Evolutionary conservation across 78 protist species (phyloP).

Genomic region (Dictyostelium purpureum): DNA sequence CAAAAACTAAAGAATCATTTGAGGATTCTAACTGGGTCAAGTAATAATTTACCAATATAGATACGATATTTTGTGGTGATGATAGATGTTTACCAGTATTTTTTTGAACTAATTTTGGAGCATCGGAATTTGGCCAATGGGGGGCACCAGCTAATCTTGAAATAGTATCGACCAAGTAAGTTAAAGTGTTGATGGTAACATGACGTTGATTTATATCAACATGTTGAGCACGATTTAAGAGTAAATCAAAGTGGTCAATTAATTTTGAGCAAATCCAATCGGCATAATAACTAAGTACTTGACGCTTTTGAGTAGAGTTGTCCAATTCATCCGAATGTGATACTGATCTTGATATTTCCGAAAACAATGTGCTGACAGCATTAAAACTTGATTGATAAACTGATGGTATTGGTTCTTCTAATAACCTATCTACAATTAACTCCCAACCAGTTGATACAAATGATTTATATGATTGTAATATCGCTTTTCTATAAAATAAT

Average conservation of each 20-base stretch:
- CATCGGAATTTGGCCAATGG: slow-evolving; percentile 40
- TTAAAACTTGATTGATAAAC: slow-evolving; percentile 47
- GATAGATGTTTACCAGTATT: background rate
- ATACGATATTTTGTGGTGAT: slow-evolving; percentile 59
- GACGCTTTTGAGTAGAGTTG: slow-evolving; percentile 22
- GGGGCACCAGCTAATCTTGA: slow-evolving; percentile 53
- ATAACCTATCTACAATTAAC: slow-evolving; percentile 27
- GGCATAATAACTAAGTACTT: background rate
- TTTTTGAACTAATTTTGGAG: background rate
- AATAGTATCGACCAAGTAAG: slow-evolving; percentile 62
- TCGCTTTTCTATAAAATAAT: slow-evolving; percentile 44
- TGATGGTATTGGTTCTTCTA: slow-evolving; percentile 34
- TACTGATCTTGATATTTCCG: slow-evolving; percentile 58
- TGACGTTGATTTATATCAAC: slow-evolving; percentile 50
- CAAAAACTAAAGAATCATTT: slow-evolving; percentile 53
- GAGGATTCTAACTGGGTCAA: slow-evolving; percentile 21
- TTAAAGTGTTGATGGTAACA: slow-evolving; percentile 48
- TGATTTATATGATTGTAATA: slow-evolving; percentile 8
- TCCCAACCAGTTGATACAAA: slow-evolving; percentile 74
- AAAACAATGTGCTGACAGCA: slow-evolving; percentile 34
- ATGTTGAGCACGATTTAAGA: slow-evolving; percentile 41
- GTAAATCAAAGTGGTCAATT: slow-evolving; percentile 58
- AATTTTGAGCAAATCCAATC: slow-evolving; percentile 19
- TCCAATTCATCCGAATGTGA: slow-evolving; percentile 65
- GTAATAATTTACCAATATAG: slow-evolving; percentile 39